Base-by-base conservation (phyloP, 495 filamentous ascomycete species). In the Bombardia bombarda region DNA sequence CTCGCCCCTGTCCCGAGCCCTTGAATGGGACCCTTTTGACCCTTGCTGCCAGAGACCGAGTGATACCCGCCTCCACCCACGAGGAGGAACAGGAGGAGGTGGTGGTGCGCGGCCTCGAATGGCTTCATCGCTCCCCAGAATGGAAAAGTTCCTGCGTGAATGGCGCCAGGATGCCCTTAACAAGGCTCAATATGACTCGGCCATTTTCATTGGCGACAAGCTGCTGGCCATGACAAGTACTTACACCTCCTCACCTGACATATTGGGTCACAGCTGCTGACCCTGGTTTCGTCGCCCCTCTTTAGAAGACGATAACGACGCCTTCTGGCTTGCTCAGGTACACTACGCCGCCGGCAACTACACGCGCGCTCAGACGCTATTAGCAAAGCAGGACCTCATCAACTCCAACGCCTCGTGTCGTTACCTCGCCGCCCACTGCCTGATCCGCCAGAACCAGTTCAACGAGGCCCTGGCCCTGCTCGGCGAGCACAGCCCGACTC, bases 131-230 rank as follows among this genome's bases (percentile, higher is more conserved):
- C 49, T 56, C 35, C 46, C 51, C 3, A 59, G 44, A 32, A 97
- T 97, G 92, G 87, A 97, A 73, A 77, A 79, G 42, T 95, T 88
- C 53, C 76, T 99, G 38, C 81, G 87, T 46, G 82, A 82, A 50
- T 99, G 92, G 92, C 75, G 88, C 46, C 84, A 94, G 65, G 87
- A 96, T 70, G 87, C 89, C 45, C 63, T 90, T 47, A 86, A 90
- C 61, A 94, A 92, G 58, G 83, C 92, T 42, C 90, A 99, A 56
- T 86, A 94, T 63, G 90, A 96, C 36, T 80, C 92, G 8, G 93
- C 93, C 39, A 88, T 96, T 56, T 97, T 89, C 57, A 87, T 97
- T 52, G 90, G 86, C 18, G 92, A 99, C 71, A 97, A 99, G 73
- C 73, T 97, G 47, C 73, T 96, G 28, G 90, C 90, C 38, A 74